Evolutionary conservation across 1,139 yeast species (phyloP).

Genomic region (Hanseniaspora uvarum): DNA sequence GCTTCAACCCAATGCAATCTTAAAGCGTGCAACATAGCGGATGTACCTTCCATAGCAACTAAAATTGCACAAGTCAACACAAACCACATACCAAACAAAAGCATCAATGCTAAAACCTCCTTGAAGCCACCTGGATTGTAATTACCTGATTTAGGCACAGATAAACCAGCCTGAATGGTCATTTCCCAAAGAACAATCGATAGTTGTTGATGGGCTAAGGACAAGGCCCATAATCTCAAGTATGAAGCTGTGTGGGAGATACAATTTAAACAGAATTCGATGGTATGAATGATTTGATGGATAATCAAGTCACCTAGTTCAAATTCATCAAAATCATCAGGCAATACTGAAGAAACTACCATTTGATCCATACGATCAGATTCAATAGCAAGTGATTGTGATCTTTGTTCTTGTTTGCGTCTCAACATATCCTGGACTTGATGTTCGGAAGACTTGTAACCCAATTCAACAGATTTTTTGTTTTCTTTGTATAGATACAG

Average conservation of each 20-base stretch:
- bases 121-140: conserved; percentile 30
- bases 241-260: conserved; percentile 74
- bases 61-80: conserved; percentile 59
- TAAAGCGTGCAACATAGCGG: conserved; percentile 76
- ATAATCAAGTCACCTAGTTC: conserved; percentile 67
- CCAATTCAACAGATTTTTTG: conserved; percentile 24
- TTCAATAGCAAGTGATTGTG: conserved; percentile 25
- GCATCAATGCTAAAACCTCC: conserved; percentile 31
- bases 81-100: conserved; percentile 70
- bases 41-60: conserved; percentile 78
- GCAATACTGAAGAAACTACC: conserved; percentile 21
- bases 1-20: conserved; percentile 84
- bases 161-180: conserved; percentile 56
- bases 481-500: conserved; percentile 35
- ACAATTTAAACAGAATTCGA: conserved; percentile 68
- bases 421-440: conserved; percentile 26
- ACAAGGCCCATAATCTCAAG: conserved; percentile 67
- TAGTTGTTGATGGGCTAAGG: conserved; percentile 69
- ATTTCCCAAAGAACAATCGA: conserved; percentile 68
- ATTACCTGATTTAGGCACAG: conserved; percentile 22
- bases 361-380: conserved; percentile 25
- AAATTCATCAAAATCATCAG: conserved; percentile 41
- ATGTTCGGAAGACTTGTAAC: conserved; percentile 30
- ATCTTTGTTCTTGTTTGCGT: conserved; percentile 31
- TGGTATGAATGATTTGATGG: conserved; percentile 70